These are phyloP conservation scores for Cystofilobasidium bisporidii DNA, from an alignment of 768 basidiomycete species.

Conservation along the genomic window DNA sequence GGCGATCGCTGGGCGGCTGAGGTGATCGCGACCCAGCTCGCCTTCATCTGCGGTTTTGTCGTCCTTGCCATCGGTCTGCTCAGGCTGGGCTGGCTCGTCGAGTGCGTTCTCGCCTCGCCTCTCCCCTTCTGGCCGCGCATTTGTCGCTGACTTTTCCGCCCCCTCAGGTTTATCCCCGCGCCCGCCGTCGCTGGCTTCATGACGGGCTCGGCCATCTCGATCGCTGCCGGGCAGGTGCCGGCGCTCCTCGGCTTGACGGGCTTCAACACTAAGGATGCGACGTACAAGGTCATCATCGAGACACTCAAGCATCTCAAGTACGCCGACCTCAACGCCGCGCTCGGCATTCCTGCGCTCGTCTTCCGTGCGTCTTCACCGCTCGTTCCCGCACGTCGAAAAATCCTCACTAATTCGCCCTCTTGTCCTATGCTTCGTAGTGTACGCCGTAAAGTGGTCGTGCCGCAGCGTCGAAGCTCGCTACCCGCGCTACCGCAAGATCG, in stretches of 20 bases:
- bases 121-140: too few species aligned
- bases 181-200: slow-evolving; percentile 50
- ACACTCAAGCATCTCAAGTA: slow-evolving; percentile 70
- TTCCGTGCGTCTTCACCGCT: slow-evolving; percentile 27
- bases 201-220: slow-evolving; percentile 72
- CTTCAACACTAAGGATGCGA: slow-evolving; percentile 42
- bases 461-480: slow-evolving; percentile 32
- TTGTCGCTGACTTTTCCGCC: too few species aligned
- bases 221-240: slow-evolving; percentile 47
- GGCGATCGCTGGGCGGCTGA: slow-evolving; percentile 50
- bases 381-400: too few species aligned
- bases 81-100: slow-evolving; percentile 85
- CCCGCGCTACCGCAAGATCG: slow-evolving; percentile 40
- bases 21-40: slow-evolving; percentile 71
- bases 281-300: slow-evolving; percentile 43
- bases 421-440: slow-evolving; percentile 29
- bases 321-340: slow-evolving; percentile 73
- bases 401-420: too few species aligned
- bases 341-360: slow-evolving; percentile 67
- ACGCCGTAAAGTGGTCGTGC: slow-evolving; percentile 39
- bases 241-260: slow-evolving; percentile 73
- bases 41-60: slow-evolving; percentile 66
- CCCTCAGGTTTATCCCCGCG: slow-evolving; percentile 80
- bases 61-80: slow-evolving; percentile 80
- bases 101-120: too few species aligned